phyloP scores from a whole-genome alignment of 2,329 filamentous ascomycete species.

The Claviceps spartinae region DNA sequence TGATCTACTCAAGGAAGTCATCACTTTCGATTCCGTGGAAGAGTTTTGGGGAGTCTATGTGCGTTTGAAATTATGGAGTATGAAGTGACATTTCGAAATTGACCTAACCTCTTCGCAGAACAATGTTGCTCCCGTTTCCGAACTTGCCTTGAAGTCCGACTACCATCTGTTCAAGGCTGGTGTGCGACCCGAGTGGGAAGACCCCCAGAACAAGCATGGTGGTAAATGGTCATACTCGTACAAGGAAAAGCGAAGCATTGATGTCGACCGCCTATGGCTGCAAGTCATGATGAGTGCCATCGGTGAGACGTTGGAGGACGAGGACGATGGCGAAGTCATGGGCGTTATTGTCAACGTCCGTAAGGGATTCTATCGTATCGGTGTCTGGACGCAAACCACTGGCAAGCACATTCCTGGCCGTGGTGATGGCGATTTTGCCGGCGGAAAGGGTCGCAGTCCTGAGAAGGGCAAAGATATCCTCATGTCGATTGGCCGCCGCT shows the following conservation, averaged over 20 bases:
- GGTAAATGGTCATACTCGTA: conserved; percentile 98
- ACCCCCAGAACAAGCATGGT: conserved; percentile 95
- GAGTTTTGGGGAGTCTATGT: conserved; percentile 99
- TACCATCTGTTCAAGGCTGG: conserved; percentile 99
- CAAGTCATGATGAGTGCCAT: conserved; percentile 95
- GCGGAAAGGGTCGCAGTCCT: conserved; percentile 60
- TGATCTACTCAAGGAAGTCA: conserved; percentile 93
- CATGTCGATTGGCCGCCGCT: conserved; percentile 69
- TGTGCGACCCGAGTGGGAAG: conserved; percentile 96
- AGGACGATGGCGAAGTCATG: conserved; percentile 95
- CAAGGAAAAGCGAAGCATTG: conserved; percentile 85
- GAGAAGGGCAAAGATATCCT: conserved; percentile 82
- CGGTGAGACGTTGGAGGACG: conserved; percentile 91
- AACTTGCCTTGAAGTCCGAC: conserved; percentile 93
- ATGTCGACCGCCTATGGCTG: conserved; percentile 92
- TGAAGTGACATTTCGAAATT: neutral
- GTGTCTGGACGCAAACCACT: conserved; percentile 91
- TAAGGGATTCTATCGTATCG: conserved; percentile 95
- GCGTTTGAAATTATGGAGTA: conserved; percentile 27
- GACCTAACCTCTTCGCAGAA: conserved; percentile 46
- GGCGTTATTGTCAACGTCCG: conserved; percentile 97
- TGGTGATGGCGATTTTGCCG: conserved; percentile 57
- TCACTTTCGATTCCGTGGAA: conserved; percentile 96
- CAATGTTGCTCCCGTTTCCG: conserved; percentile 93
- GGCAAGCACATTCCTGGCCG: conserved; percentile 71